phyloP scores from a whole-genome alignment of 2,329 filamentous ascomycete genomes.

The Teratosphaeria pseudoeucalypti region DNA sequence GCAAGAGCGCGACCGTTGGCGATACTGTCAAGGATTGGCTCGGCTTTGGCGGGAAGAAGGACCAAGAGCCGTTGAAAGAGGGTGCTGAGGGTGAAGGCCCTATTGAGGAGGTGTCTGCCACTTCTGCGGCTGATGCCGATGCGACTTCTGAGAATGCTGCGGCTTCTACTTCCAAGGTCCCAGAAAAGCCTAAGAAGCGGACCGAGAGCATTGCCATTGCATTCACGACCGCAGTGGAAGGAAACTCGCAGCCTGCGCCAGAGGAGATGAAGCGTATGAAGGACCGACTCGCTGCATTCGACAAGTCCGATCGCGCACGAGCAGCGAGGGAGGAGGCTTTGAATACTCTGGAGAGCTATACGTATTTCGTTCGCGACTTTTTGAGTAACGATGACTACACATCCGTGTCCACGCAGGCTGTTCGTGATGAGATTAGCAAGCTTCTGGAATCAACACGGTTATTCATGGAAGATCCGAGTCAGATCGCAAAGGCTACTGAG shows the following conservation, averaged over 20 bases:
- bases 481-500: slow-evolving; percentile 64
- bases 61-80: slow-evolving; percentile 60
- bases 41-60: slow-evolving; percentile 85
- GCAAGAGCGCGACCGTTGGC: slow-evolving; percentile 70
- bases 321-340: slow-evolving; percentile 71
- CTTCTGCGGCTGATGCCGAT: not conserved
- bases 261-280: slow-evolving; percentile 52
- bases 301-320: slow-evolving; percentile 70
- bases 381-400: slow-evolving; percentile 62
- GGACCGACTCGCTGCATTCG: slow-evolving; percentile 66
- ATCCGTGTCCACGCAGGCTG: slow-evolving; percentile 55
- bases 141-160: slow-evolving; percentile 26
- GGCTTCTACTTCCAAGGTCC: slow-evolving; percentile 31
- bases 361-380: slow-evolving; percentile 77
- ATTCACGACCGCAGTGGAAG: slow-evolving; percentile 34
- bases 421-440: slow-evolving; percentile 56
- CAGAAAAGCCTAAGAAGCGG: slow-evolving; percentile 40
- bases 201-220: slow-evolving; percentile 43
- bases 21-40: slow-evolving; percentile 95
- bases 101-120: slow-evolving; percentile 29
- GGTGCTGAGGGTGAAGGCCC: slow-evolving; percentile 38
- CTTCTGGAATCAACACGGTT: slow-evolving; percentile 63
- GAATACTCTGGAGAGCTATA: slow-evolving; percentile 88
- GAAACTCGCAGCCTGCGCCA: slow-evolving; percentile 47
- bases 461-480: slow-evolving; percentile 68